Base-by-base conservation (phyloP, 345 rosid genomes). In the Durio zibethinus region DNA sequence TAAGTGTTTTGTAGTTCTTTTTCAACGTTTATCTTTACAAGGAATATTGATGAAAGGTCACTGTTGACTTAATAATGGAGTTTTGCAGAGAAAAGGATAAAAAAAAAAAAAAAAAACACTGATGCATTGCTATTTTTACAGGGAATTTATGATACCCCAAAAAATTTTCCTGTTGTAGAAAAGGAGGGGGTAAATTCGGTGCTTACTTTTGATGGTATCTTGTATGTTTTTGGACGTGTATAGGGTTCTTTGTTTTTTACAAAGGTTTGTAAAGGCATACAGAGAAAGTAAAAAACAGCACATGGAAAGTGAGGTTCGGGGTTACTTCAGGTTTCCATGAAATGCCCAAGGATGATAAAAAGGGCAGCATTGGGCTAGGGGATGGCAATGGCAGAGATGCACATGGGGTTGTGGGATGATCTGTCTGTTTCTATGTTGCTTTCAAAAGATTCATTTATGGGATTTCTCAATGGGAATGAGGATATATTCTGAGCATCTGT, bases 11-110 rank as follows among this genome's bases (percentile, higher is more conserved):
- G 57, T 42, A 12, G 40, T 74, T 59, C 56, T 74, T 80, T 81
- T 79, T 72, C 82, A 76, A 78, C 52, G 80, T 78, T 81, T 60
- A 54, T 40, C 86, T 64, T 70, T 50, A n/a, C 69, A 38, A 81
- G 81, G 87, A 66, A 82, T 76, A 29, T 74, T 78, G 84, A 84
- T 81, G 80, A 82, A 79, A 82, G 82, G 72, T 82, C 78, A 50
- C 54, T 71, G 74, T 77, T 80, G 85, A 77, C 86, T 80, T 79
- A 16, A 48, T 68, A 21, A 68, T 42, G 52, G 72, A 61, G 38
- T 29, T 61, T 29, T 61, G 36, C 65, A 14, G 65, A 61, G 38
- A 29, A 60, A 60, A 47, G 4, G 16, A 10, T n/a, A 9, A 9
- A 10, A 10, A 10, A 57, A 20, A 12, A 14, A 10, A 3, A 23